Evolutionary conservation across 495 filamentous ascomycete species (phyloP).

Genomic region (Lepraria neglecta): DNA sequence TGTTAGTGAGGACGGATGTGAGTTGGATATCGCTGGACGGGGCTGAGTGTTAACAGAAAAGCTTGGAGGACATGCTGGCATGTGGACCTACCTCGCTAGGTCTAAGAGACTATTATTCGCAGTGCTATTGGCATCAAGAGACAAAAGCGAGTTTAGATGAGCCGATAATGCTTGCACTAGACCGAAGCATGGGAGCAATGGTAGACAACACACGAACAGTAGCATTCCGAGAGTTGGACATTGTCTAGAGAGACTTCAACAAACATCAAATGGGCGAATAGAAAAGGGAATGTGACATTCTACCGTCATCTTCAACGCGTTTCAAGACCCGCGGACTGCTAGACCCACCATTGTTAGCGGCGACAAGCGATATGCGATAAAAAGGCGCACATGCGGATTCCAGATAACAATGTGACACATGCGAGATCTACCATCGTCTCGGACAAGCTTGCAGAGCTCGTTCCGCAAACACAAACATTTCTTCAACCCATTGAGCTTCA

Average conservation of each 20-base stretch:
- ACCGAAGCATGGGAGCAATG: not conserved
- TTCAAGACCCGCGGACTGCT: not conserved
- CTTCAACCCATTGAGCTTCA: too few species aligned
- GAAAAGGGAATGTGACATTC: not conserved
- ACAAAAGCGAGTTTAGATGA: not conserved
- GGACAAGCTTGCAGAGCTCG: too few species aligned
- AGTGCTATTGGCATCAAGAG: not conserved
- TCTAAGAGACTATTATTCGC: not conserved
- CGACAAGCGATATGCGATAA: slow-evolving; percentile 3
- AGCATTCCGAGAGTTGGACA: not conserved
- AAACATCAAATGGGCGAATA: not conserved
- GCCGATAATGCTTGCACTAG: not conserved
- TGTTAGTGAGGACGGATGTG: not conserved
- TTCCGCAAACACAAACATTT: too few species aligned
- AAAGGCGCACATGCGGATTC: not conserved
- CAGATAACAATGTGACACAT: not conserved
- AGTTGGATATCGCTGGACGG: not conserved
- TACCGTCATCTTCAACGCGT: not conserved
- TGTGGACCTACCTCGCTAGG: not conserved
- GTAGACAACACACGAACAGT: not conserved
- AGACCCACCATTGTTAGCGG: not conserved
- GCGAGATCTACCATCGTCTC: not conserved
- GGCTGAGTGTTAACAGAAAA: too few species aligned
- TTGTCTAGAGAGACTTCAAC: not conserved
- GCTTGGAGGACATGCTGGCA: not conserved